Percentiles rank a stretch among this genome's conserved stretches.
Conservation (phyloP, 2,329 filamentous ascomycete genomes). For the Trichoderma sp. region DNA sequence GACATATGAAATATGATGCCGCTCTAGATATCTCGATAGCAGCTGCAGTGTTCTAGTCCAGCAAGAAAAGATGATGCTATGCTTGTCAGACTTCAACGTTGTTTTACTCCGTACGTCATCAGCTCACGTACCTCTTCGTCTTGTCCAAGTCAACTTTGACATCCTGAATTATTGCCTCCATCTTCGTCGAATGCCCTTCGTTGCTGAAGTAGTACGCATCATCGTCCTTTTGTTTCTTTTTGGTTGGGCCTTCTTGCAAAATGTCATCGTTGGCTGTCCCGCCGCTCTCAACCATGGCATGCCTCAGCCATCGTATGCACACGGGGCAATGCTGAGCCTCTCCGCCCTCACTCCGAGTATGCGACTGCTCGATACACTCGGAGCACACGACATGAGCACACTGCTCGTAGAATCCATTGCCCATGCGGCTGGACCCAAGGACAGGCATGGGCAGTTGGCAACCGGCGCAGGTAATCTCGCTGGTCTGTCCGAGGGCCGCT, state of each 20-base stretch:
- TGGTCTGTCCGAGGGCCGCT: constrained; percentile 32
- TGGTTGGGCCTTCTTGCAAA: neutral
- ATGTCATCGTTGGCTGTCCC: neutral
- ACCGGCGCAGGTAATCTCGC: constrained; percentile 35
- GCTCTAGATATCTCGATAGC: constrained; percentile 38
- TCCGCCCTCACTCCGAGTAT: constrained; percentile 30
- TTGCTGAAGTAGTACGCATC: constrained; percentile 37
- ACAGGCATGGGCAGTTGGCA: constrained; percentile 40
- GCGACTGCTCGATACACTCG: constrained; percentile 34
- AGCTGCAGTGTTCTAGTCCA: constrained; percentile 50
- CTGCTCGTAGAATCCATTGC: constrained; percentile 32
- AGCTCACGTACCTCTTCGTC: constrained; percentile 3
- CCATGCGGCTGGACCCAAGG: constrained; percentile 5
- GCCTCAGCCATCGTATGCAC: neutral
- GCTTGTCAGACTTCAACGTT: neutral
- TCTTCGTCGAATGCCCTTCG: constrained; percentile 40
- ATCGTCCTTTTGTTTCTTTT: neutral
- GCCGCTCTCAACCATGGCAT: neutral
- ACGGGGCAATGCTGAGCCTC: neutral
- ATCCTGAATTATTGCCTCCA: constrained; percentile 39
- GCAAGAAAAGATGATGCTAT: constrained; percentile 51
- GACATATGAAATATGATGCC: constrained; percentile 36
- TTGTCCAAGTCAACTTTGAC: constrained; percentile 31
- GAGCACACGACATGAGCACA: constrained; percentile 41
- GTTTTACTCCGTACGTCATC: constrained; percentile 27